A percentile compares a stretch with the other conserved stretches of the same genome.
These are phyloP conservation scores for Ormosia emarginata DNA, from an alignment of 306 rosid genomes.

Conservation along the genomic window DNA sequence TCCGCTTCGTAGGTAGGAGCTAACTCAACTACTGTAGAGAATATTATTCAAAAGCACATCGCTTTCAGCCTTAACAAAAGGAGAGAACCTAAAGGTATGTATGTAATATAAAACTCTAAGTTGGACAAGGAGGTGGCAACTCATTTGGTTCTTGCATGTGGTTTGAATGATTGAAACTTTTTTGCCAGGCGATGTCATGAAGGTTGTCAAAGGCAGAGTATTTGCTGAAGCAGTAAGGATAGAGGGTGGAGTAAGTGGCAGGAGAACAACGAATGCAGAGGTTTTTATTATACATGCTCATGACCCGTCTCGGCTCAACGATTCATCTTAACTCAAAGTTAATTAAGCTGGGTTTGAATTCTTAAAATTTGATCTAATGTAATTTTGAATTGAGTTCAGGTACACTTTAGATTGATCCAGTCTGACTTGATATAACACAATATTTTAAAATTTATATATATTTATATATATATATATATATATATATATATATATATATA, in stretches of 20 bases:
- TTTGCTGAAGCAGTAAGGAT: background rate
- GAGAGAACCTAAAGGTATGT: background rate
- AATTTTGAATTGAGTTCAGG: too few species aligned
- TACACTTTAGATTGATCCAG: too few species aligned
- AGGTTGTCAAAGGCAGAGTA: background rate
- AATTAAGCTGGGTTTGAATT: too few species aligned
- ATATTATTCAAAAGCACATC: conserved; percentile 15
- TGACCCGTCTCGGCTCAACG: too few species aligned
- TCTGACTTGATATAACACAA: too few species aligned
- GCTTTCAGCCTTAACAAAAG: conserved; percentile 41
- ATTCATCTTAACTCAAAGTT: too few species aligned
- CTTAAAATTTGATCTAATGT: too few species aligned
- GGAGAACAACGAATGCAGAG: background rate
- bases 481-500: too few species aligned
- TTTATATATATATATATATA: too few species aligned
- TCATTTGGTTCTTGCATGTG: conserved; percentile 4
- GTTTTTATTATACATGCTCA: background rate
- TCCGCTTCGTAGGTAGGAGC: conserved; percentile 9
- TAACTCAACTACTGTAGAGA: background rate
- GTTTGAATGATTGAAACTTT: background rate
- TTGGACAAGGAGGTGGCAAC: background rate
- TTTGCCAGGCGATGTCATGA: background rate
- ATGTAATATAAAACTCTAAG: background rate
- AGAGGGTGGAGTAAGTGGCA: background rate
- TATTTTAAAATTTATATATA: too few species aligned